phyloP scores from a whole-genome alignment of 2,329 filamentous ascomycete species.

The Xylariaceae sp. region DNA sequence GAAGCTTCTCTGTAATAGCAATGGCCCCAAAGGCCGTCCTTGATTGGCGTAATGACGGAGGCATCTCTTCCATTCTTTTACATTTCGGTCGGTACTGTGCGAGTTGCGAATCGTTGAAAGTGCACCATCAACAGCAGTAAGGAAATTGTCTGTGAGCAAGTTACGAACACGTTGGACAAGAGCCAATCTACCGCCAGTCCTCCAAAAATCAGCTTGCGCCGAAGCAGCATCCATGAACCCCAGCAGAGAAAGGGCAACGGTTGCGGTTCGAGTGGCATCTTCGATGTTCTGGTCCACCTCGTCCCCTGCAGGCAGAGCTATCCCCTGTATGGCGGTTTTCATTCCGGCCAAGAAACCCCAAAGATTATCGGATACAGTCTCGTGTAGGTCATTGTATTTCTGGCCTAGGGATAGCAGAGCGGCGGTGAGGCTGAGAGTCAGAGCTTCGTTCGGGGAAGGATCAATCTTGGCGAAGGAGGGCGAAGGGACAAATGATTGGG shows the following conservation, averaged over 20 bases:
- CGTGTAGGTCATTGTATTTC: slow-evolving; percentile 65
- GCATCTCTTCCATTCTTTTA: slow-evolving; percentile 85
- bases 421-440: slow-evolving; percentile 73
- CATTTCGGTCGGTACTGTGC: slow-evolving; percentile 56
- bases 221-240: slow-evolving; percentile 85
- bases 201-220: slow-evolving; percentile 77
- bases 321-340: slow-evolving; percentile 52
- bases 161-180: slow-evolving; percentile 68
- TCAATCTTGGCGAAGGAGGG: slow-evolving; percentile 79
- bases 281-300: slow-evolving; percentile 58
- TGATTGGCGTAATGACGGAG: slow-evolving; percentile 75
- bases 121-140: slow-evolving; percentile 82
- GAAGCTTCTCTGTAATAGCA: slow-evolving; percentile 85
- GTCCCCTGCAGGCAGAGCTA: slow-evolving; percentile 50
- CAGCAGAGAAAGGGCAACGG: slow-evolving; percentile 77
- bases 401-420: slow-evolving; percentile 79
- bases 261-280: slow-evolving; percentile 65
- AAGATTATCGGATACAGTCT: slow-evolving; percentile 62
- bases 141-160: slow-evolving; percentile 77
- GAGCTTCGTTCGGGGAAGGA: slow-evolving; percentile 81
- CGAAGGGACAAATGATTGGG: slow-evolving; percentile 72
- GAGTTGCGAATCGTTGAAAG: slow-evolving; percentile 87
- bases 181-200: slow-evolving; percentile 64
- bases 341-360: slow-evolving; percentile 71
- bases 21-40: slow-evolving; percentile 80